phyloP scores from a whole-genome alignment of 805 yeast species.

The Zygoascus tannicola region DNA sequence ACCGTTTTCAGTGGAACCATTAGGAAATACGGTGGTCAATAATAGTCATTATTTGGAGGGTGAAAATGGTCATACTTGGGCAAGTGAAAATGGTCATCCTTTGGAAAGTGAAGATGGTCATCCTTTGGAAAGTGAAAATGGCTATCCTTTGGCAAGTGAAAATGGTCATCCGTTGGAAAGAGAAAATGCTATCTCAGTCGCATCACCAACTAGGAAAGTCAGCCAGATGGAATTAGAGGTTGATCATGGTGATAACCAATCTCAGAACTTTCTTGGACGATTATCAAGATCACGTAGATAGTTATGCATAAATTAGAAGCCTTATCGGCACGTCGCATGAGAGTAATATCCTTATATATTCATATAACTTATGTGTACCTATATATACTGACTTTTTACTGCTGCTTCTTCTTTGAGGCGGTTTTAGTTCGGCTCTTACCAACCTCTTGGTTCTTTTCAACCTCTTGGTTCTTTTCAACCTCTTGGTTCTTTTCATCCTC shows the following conservation, averaged over 20 bases:
- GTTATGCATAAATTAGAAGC: no score
- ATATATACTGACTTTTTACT: no score
- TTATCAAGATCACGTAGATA: not conserved
- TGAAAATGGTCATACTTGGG: not conserved
- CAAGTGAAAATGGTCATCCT: slow-evolving; percentile 1
- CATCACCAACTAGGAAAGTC: not conserved
- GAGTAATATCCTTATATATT: no score
- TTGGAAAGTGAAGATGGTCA: slow-evolving; percentile 1
- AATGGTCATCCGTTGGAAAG: not conserved
- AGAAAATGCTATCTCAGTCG: no score
- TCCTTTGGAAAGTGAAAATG: slow-evolving; percentile 1
- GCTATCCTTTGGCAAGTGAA: slow-evolving; percentile 1
- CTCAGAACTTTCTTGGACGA: not conserved
- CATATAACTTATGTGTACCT: no score
- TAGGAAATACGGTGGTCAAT: slow-evolving; percentile 8
- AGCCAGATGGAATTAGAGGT: not conserved
- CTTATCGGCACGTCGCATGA: no score
- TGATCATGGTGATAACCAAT: not conserved
- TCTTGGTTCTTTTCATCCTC: slow-evolving; percentile 28
- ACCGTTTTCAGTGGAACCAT: not conserved
- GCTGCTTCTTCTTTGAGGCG: slow-evolving; percentile 8
- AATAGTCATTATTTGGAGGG: slow-evolving; percentile 1
- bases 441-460: slow-evolving; percentile 14
- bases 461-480: slow-evolving; percentile 17
- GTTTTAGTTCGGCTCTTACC: not conserved